Base-by-base conservation (phyloP, 768 basidiomycete species). In the Agaricus bisporus region DNA sequence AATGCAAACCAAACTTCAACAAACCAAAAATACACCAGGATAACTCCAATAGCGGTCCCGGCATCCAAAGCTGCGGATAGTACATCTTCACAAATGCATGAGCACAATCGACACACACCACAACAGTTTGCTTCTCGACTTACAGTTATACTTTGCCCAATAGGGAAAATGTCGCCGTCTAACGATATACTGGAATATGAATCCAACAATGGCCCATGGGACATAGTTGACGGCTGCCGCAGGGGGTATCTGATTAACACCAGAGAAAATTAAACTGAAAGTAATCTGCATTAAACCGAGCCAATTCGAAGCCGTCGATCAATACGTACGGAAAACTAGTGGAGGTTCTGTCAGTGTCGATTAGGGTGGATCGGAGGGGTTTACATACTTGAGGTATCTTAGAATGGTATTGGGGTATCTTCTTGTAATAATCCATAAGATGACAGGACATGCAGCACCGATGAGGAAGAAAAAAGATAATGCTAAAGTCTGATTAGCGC, bases 221-320 rank as follows among this genome's bases (percentile, higher is more conserved):
- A 91, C 76, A 62, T 86, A 95, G 66, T 95, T 95, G 60, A 92
- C 76, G 3, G 90, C 86, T 0, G 83, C 88, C 11, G 90, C 90
- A 8, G 91, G 90, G 0, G 92, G 92, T 44, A 94, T 88, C 49
- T 71, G 69, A 18, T 72, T 68, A 4, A 85, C 78, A 2, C 88
- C 91, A 25, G 79, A 77, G 61, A 91, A 86, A 61, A 91, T 77
- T 47, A 89, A 81, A 49, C 79, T 81, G 42, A 17, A 46, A 17
- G 32, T 2, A n/a, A 36, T 29, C 32, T 25, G 47, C 41, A 22
- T 22, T 18, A 29, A 41, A 29, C 22, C 36, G 37, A 38, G 51
- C 39, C 28, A 48, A 7, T 12, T 18, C 7, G 28, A 44, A 46
- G 22, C 10, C 6, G 32, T 8, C 10, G 28, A 41, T 42, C 46